Conservation (phyloP, 345 rosid species). For the Eutrema heterophyllum region DNA sequence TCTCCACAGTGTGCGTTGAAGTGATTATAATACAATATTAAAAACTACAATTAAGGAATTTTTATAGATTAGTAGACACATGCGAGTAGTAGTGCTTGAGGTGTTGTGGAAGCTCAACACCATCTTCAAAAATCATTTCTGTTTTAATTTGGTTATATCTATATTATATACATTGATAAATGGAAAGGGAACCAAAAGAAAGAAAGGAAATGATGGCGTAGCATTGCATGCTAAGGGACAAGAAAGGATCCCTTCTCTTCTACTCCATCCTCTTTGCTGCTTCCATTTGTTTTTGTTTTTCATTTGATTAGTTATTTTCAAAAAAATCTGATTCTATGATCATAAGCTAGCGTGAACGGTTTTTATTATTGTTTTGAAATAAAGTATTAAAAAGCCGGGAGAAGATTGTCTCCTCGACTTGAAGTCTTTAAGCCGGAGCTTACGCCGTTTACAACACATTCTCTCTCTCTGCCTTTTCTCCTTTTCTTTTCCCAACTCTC, state of each 20-base stretch:
- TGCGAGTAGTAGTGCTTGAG: conserved; percentile 23
- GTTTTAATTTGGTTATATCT: no score
- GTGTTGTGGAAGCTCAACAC: conserved; percentile 16
- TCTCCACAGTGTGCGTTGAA: conserved; percentile 15
- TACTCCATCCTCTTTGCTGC: conserved; percentile 17
- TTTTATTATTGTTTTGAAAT: not conserved
- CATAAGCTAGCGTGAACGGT: conserved; percentile 8
- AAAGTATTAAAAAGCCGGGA: not conserved
- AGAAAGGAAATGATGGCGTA: conserved; percentile 16
- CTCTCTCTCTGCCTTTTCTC: not conserved
- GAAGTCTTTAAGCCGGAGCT: conserved; percentile 8
- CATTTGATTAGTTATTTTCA: not conserved
- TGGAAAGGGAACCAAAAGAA: not conserved
- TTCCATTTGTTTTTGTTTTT: not conserved
- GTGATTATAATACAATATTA: no score
- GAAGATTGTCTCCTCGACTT: conserved; percentile 11
- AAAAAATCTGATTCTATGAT: not conserved
- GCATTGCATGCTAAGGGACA: conserved; percentile 33
- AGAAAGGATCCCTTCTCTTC: conserved; percentile 24
- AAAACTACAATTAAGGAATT: no score
- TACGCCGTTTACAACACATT: not conserved
- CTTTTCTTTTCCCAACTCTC: not conserved
- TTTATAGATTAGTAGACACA: conserved; percentile 23
- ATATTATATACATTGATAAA: not conserved
- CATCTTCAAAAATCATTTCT: not conserved